phyloP scores from a whole-genome alignment of 108 stramenopile genomes.

The Nitzschia sp. region DNA sequence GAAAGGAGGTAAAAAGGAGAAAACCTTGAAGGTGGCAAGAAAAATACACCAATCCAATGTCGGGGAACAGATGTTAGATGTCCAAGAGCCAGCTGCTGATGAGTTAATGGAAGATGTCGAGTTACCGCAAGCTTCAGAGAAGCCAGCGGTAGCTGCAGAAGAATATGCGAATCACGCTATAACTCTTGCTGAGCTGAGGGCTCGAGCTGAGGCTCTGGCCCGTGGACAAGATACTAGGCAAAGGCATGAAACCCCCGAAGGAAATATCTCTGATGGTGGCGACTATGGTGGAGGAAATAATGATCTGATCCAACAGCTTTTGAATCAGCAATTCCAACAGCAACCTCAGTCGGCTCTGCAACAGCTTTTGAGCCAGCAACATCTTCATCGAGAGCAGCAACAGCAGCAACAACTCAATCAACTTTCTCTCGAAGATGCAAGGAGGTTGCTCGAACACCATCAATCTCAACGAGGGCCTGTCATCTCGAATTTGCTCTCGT shows the following conservation, averaged over 20 bases:
- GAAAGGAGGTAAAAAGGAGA: conserved; percentile 17
- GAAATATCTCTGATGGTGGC: neutral
- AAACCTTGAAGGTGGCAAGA: neutral
- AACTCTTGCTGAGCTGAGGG: neutral
- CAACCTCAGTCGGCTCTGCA: conserved; percentile 36
- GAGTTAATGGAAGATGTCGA: neutral
- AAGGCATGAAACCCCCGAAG: neutral
- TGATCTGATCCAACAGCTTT: conserved; percentile 29
- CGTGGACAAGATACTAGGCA: neutral
- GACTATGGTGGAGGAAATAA: conserved; percentile 11
- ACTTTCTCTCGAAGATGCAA: conserved; percentile 32
- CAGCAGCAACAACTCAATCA: conserved; percentile 24
- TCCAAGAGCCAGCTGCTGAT: neutral
- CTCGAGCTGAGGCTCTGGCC: neutral
- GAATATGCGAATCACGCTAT: neutral
- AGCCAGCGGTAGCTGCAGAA: neutral
- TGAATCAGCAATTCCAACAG: conserved; percentile 30
- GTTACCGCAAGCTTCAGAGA: neutral
- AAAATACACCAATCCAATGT: neutral
- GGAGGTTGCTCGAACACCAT: conserved; percentile 39
- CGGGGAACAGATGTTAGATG: neutral
- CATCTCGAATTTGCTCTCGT: conserved; percentile 33
- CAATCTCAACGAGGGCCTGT: conserved; percentile 19
- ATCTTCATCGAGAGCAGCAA: conserved; percentile 25
- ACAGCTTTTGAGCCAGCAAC: conserved; percentile 36